Percentiles rank a stretch among this genome's conserved stretches.
phyloP scores from a whole-genome alignment of 2,329 filamentous ascomycete species.

The Orbilia oligospora region DNA sequence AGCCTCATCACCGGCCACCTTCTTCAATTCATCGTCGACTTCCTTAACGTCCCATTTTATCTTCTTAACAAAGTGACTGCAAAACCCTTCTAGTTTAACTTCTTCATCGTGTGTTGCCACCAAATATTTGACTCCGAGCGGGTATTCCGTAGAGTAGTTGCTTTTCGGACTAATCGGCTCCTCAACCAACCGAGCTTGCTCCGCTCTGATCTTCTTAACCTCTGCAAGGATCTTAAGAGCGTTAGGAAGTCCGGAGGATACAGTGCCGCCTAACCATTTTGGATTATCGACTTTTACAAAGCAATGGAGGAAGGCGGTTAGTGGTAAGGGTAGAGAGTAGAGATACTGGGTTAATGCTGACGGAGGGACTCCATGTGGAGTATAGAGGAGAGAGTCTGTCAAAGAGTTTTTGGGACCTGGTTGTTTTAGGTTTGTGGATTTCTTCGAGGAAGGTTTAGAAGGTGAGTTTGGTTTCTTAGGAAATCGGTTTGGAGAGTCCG shows the following conservation, averaged over 20 bases:
- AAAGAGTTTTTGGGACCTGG: constrained; percentile 35
- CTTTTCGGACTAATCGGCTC: constrained; percentile 47
- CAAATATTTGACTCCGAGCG: constrained; percentile 46
- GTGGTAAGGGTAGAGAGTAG: constrained; percentile 37
- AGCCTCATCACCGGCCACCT: constrained; percentile 21
- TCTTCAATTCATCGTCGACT: constrained; percentile 37
- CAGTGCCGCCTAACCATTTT: constrained; percentile 49
- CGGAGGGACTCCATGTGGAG: constrained; percentile 59
- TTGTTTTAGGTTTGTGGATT: constrained; percentile 43
- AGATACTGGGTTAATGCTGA: constrained; percentile 53
- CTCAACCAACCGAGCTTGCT: constrained; percentile 27
- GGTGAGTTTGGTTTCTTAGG: background rate
- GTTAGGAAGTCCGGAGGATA: constrained; percentile 47
- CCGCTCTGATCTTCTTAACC: constrained; percentile 22
- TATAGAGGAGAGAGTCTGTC: constrained; percentile 55
- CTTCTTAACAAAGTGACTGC: constrained; percentile 57
- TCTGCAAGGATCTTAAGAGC: constrained; percentile 42
- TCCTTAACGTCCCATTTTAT: constrained; percentile 36
- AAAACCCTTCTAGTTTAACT: constrained; percentile 56
- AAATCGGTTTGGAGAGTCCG: constrained; percentile 61
- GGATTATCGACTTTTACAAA: constrained; percentile 57
- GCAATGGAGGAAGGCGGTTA: constrained; percentile 56
- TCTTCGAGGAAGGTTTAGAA: constrained; percentile 7
- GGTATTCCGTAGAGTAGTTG: constrained; percentile 26
- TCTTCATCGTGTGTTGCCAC: constrained; percentile 57